A percentile compares a stretch with the other conserved stretches of the same genome.
Evolutionary conservation across 257 asterid species (phyloP).

Genomic region (Echium plantagineum): DNA sequence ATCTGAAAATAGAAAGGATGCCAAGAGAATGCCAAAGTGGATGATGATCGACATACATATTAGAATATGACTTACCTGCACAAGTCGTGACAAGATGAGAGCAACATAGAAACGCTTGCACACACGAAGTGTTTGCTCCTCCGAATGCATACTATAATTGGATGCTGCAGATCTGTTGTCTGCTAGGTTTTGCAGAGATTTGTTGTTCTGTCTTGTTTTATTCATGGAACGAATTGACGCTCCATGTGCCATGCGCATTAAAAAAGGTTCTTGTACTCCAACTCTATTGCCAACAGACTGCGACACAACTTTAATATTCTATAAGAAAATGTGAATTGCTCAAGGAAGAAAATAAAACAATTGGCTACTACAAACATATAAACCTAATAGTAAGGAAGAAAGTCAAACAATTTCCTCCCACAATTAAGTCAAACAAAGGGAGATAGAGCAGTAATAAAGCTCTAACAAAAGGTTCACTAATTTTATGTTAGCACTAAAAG

Average conservation of each 20-base stretch:
- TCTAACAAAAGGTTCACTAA: too few relatives aligned
- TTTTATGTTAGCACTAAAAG: too few relatives aligned
- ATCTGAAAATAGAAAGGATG: background rate
- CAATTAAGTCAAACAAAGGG: too few relatives aligned
- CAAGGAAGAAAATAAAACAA: background rate
- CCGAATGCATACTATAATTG: conserved; percentile 41
- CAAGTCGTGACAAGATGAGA: conserved; percentile 84
- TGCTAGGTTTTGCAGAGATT: conserved; percentile 38
- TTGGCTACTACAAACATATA: background rate
- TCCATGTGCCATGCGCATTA: conserved; percentile 99
- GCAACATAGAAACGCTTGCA: conserved; percentile 84
- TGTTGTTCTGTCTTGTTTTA: conserved; percentile 40
- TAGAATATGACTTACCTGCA: conserved; percentile 55
- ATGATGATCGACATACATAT: background rate
- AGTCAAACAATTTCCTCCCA: too few relatives aligned
- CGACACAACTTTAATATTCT: conserved; percentile 10
- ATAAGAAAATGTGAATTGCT: background rate
- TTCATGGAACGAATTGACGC: conserved; percentile 47
- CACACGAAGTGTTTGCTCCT: conserved; percentile 77
- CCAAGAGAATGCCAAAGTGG: background rate
- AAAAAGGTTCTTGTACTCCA: conserved; percentile 89
- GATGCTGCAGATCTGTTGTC: conserved; percentile 30
- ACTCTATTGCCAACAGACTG: conserved; percentile 96
- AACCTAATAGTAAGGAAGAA: too few relatives aligned
- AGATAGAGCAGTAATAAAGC: too few relatives aligned